phyloP scores from a whole-genome alignment of 1,284 basidiomycete genomes.

The Schizophyllum amplum region DNA sequence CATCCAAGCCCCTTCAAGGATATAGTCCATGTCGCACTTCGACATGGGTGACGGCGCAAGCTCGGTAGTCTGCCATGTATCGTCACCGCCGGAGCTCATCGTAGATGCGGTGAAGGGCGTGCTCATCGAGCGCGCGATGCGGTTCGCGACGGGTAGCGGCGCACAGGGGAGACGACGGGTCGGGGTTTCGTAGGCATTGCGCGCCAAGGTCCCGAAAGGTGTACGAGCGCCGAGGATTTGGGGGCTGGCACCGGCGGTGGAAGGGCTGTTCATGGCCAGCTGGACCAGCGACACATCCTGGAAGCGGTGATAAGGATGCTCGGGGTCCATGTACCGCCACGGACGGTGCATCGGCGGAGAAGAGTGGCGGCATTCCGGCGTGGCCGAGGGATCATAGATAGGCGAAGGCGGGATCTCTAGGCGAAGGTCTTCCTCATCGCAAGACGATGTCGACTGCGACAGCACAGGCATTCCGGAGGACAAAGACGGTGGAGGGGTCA shows the following conservation, averaged over 20 bases:
- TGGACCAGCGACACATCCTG: conserved; percentile 58
- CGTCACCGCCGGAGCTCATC: not conserved
- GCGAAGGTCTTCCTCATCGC: conserved; percentile 18
- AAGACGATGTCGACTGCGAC: conserved; percentile 11
- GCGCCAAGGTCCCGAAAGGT: not conserved
- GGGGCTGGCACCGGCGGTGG: conserved; percentile 4
- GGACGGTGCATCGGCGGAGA: conserved; percentile 64
- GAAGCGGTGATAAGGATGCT: conserved; percentile 55
- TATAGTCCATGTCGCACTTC: not conserved
- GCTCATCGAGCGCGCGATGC: not conserved
- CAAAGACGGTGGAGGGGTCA: conserved; percentile 5
- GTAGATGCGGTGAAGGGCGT: not conserved
- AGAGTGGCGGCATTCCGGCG: conserved; percentile 68
- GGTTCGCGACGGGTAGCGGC: not conserved
- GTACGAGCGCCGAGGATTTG: not conserved
- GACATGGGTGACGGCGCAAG: not conserved
- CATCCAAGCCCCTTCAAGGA: not conserved
- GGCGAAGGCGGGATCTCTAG: conserved; percentile 42
- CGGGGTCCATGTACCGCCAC: conserved; percentile 68
- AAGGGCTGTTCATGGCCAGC: conserved; percentile 37
- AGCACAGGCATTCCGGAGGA: conserved; percentile 4
- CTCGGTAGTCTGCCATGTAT: not conserved
- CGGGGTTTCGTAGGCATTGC: not conserved
- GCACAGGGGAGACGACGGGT: not conserved
- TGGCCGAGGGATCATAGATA: conserved; percentile 62